Conservation (phyloP, 2,329 filamentous ascomycete species). For the Chrysosporium queenslandicum region DNA sequence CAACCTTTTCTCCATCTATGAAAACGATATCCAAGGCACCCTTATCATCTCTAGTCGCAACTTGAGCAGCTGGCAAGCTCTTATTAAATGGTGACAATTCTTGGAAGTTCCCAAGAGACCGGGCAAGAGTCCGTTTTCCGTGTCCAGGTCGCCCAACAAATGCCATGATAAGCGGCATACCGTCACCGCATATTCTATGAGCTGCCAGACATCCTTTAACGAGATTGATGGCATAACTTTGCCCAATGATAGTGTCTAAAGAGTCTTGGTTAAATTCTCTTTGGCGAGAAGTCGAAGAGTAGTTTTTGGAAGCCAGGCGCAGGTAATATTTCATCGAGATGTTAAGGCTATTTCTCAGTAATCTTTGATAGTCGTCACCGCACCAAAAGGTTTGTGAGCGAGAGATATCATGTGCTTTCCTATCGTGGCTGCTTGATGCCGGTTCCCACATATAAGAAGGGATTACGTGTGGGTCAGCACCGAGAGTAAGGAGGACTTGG, state of each 20-base stretch:
- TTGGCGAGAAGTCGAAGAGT: background rate
- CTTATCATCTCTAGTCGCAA: no score
- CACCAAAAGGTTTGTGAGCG: background rate
- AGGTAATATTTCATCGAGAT: constrained; percentile 13
- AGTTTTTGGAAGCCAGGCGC: constrained; percentile 3
- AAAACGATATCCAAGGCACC: background rate
- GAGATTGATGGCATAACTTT: constrained; percentile 11
- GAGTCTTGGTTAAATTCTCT: background rate
- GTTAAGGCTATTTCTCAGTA: background rate
- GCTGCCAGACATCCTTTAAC: constrained; percentile 6
- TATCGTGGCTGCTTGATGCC: background rate
- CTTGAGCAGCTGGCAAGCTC: background rate
- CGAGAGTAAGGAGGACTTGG: constrained; percentile 11
- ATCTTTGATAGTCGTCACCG: background rate
- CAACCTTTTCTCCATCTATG: constrained; percentile 4
- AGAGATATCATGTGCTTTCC: background rate
- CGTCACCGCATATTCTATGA: constrained; percentile 6
- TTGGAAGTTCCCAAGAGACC: constrained; percentile 9
- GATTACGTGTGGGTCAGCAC: constrained; percentile 14
- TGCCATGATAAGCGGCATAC: constrained; percentile 12
- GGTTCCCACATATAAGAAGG: constrained; percentile 7
- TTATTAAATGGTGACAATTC: background rate
- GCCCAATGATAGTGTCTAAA: constrained; percentile 10
- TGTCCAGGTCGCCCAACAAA: constrained; percentile 15
- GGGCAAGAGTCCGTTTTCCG: constrained; percentile 15